Base-by-base conservation (phyloP, 2,329 filamentous ascomycete genomes). In the Fonsecaea erecta region DNA sequence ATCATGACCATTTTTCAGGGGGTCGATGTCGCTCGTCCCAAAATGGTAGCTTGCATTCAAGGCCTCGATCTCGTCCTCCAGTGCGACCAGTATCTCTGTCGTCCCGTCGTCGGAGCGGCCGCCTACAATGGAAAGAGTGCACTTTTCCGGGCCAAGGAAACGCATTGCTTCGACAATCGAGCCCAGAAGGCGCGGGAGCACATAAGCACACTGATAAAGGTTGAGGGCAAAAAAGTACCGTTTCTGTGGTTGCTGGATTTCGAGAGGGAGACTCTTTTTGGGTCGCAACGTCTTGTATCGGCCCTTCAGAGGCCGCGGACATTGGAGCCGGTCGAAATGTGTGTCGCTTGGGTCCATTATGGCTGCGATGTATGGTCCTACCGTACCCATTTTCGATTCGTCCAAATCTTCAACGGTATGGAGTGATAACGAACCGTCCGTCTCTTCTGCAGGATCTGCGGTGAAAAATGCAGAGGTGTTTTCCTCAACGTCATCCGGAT, bases 71-170 rank as follows among this genome's bases (percentile, higher is more conserved):
- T 77, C 74, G 0, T 75, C 70, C 1, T 72, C 73, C 6, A 87
- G 71, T 0, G 76, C 74, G 1, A 74, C 62, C 1, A 88, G 77
- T 6, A 86, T 76, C 40, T 85, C 82, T 28, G 71, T 77, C 0
- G 85, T 87, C 4, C 83, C 84, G 64, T 87, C 85, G 21, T 77
- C 70, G 0, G 84, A 86, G 68, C 83, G 78, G 11, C 85, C 84
- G 64, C 86, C 85, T n/a, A 87, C 78, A 30, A 87, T 81, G 1
- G 84, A 86, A 0, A 87, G 74, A 0, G 79, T 82, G 68, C 84
- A 87, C 60, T 78, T 76, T n/a, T 80, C 68, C 0, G 83, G 79
- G 0, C 84, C 84, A 0, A 87, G 77, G 68, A 83, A 85, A 0
- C 72, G 75, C 6, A 84, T 79, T 1, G 76, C 77, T 69, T 86